Conservation (phyloP, 2,329 filamentous ascomycete species). For the Trichoderma sp. region DNA sequence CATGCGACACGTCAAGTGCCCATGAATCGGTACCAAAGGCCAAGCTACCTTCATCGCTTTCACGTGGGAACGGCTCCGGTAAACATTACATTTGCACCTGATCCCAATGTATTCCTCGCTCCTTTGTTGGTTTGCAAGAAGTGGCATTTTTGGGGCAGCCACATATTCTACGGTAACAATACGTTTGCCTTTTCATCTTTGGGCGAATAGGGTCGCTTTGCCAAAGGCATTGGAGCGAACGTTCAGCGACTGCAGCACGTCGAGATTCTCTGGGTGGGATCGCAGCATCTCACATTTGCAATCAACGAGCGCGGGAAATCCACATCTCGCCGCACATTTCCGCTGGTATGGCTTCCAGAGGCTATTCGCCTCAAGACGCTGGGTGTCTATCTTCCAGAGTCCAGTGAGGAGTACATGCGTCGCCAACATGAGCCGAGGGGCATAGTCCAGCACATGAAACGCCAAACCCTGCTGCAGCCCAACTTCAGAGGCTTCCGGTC, state of each 20-base stretch:
- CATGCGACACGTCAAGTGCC: constrained; percentile 24
- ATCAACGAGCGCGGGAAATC: constrained; percentile 24
- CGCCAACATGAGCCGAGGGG: constrained; percentile 36
- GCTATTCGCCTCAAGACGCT: constrained; percentile 41
- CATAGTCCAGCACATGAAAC: constrained; percentile 26
- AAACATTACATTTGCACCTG: constrained; percentile 32
- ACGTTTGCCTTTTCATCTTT: constrained; percentile 52
- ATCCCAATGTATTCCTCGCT: constrained; percentile 37
- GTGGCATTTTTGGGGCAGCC: constrained; percentile 40
- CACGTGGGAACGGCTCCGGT: constrained; percentile 34
- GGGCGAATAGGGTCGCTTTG: constrained; percentile 49
- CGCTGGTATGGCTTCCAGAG: constrained; percentile 36
- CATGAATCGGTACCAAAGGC: not conserved
- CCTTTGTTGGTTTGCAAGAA: constrained; percentile 40
- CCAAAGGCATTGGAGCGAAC: constrained; percentile 39
- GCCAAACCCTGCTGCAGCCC: constrained; percentile 37
- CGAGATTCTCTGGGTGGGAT: constrained; percentile 43
- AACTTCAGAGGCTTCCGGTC: constrained; percentile 38
- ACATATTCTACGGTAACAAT: constrained; percentile 49
- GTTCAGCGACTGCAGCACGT: constrained; percentile 44
- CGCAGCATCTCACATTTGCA: constrained; percentile 30
- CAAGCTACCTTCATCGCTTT: constrained; percentile 37
- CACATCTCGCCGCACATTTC: constrained; percentile 38
- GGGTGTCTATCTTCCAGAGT: constrained; percentile 41
- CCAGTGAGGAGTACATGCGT: constrained; percentile 28